These are phyloP conservation scores for Aspergillus coremiiformis DNA, from an alignment of 495 filamentous ascomycete genomes.

Conservation along the genomic window DNA sequence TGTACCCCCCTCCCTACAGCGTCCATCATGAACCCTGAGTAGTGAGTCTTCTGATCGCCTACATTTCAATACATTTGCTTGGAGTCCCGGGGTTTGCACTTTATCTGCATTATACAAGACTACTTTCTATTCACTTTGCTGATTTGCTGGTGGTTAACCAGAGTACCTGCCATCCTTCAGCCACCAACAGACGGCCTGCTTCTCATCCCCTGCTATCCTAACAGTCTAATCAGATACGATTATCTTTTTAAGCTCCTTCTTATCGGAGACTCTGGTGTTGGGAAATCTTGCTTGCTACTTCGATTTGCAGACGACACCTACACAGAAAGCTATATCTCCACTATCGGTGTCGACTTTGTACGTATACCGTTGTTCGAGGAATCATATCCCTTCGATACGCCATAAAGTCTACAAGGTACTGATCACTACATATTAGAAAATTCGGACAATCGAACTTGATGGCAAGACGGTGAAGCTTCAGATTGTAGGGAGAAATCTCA, in stretches of 20 bases:
- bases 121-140: not conserved
- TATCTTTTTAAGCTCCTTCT: slow-evolving; percentile 99
- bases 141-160: slow-evolving; percentile 6
- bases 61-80: slow-evolving; percentile 1
- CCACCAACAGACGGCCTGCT: slow-evolving; percentile 1
- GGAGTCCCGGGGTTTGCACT: not conserved
- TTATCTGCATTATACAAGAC: not conserved
- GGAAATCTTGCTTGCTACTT: slow-evolving; percentile 96
- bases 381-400: not conserved
- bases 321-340: slow-evolving; percentile 99
- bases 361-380: slow-evolving; percentile 22
- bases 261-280: slow-evolving; percentile 98
- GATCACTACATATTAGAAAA: slow-evolving; percentile 64
- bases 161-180: slow-evolving; percentile 13
- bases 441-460: slow-evolving; percentile 97
- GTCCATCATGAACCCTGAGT: slow-evolving; percentile 88
- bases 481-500: slow-evolving; percentile 63
- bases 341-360: slow-evolving; percentile 99
- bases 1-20: not conserved
- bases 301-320: slow-evolving; percentile 99
- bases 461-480: slow-evolving; percentile 99
- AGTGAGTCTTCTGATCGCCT: slow-evolving; percentile 51
- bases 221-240: slow-evolving; percentile 72
- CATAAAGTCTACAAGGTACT: slow-evolving; percentile 4
- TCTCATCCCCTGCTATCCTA: slow-evolving; percentile 19